Evolutionary conservation across 2,329 filamentous ascomycete species (phyloP), one percentile per base, ranked within the genome.

Genomic region (Cercospora sesami): DNA sequence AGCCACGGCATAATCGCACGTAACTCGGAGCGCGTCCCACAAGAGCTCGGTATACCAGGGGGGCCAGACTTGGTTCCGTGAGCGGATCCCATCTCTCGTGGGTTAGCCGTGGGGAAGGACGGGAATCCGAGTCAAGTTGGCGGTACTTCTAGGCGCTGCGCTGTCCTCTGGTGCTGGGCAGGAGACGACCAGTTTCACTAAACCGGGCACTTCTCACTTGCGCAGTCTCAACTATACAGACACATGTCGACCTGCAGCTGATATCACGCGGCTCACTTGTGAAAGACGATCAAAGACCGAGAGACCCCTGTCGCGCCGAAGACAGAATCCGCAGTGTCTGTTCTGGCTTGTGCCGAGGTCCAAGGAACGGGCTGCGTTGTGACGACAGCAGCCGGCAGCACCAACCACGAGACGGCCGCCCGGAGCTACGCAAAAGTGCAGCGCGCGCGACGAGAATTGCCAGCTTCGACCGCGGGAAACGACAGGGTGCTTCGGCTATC

Each of bases 401-500:
- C 28, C 30, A 59, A 55, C 48, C 55, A 59, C 55, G 55, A 36
- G 31, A 55, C 48, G 48, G 48, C 48, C 12, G 12, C 23, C 48
- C 48, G 55, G 55, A 59, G 55, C 55, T 59, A 36, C 55, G 55
- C 55, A 59, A 31, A 59, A 31, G 55, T 59, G 55, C 55, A 18
- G 31, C 55, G 55, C 55, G 55, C 31, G 30, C 55, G 30, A 59
- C 55, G 28, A 59, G 55, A 59, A 59, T 31, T 31, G 55, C 55
- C 60, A 64, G 64, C 64, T 67, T 58, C 36, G 48, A 64, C 63
- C 59, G 63, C 67, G 67, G 64, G 23, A 30, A 31, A 60, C 42
- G 62, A 68, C 61, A 64, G 48, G 61, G 65, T 64, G 60, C 39
- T 62, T 62, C 60, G 60, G 60, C 60, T 60, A 39, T 68, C 51